Evolutionary conservation across 2,329 filamentous ascomycete species (phyloP).

Genomic region (Trichoderma koningiopsis): DNA sequence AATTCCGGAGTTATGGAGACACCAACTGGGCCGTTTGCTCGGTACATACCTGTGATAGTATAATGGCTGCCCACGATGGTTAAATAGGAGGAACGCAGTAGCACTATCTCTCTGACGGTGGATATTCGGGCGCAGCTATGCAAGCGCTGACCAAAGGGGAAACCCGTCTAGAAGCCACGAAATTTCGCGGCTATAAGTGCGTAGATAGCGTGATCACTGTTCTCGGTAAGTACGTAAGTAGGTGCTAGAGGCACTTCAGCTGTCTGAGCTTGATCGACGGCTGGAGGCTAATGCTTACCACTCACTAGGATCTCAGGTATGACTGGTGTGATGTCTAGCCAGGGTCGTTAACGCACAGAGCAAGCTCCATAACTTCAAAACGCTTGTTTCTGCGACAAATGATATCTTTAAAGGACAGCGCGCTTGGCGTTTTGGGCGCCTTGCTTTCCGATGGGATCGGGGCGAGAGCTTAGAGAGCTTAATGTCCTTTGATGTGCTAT

Average conservation of each 20-base stretch:
- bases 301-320: background rate
- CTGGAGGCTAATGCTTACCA: background rate
- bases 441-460: slow-evolving; percentile 1
- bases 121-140: background rate
- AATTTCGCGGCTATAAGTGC: slow-evolving; percentile 5
- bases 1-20: slow-evolving; percentile 16
- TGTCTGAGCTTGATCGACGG: background rate
- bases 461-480: slow-evolving; percentile 14
- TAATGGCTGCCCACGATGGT: background rate
- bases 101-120: background rate
- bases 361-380: background rate
- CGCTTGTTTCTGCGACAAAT: slow-evolving; percentile 4
- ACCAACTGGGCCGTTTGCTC: slow-evolving; percentile 20
- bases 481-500: slow-evolving; percentile 12
- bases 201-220: background rate
- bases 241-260: background rate
- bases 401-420: background rate
- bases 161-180: slow-evolving; percentile 21
- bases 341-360: background rate
- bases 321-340: background rate
- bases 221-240: background rate
- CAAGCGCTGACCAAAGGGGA: slow-evolving; percentile 20
- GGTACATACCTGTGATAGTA: background rate
- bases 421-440: slow-evolving; percentile 18
- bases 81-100: too few relatives aligned